These are phyloP conservation scores for Debaryomycetaceae sp. DNA, from an alignment of 1,139 yeast genomes.

Conservation along the genomic window DNA sequence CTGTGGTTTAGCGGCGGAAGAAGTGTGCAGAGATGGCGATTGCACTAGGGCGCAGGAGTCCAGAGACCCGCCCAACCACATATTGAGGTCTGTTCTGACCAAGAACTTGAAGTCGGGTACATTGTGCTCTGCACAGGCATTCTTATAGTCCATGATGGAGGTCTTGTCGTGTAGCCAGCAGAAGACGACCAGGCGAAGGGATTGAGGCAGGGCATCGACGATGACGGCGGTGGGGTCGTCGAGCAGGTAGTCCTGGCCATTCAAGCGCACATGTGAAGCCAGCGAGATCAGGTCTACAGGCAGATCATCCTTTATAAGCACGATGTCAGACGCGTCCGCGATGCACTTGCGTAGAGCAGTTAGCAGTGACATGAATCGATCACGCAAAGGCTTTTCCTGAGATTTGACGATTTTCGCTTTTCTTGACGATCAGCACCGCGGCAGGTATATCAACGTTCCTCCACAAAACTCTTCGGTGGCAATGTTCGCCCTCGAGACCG, in stretches of 20 bases:
- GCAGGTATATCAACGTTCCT: no score
- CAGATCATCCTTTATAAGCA: conserved; percentile 11
- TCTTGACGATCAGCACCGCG: no score
- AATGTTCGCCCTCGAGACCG: conserved; percentile 1
- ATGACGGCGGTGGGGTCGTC: conserved; percentile 45
- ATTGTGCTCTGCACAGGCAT: conserved; percentile 54
- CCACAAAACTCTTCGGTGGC: no score
- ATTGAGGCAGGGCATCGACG: conserved; percentile 39
- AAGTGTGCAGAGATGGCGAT: no score
- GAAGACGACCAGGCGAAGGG: conserved; percentile 58
- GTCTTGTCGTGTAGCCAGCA: conserved; percentile 74
- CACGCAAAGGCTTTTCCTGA: no score
- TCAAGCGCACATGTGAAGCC: conserved; percentile 27
- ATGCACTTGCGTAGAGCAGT: conserved; percentile 12
- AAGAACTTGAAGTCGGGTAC: conserved; percentile 70
- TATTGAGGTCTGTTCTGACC: conserved; percentile 74
- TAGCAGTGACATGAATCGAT: no score
- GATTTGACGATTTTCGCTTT: no score
- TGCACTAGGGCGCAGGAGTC: conserved; percentile 44
- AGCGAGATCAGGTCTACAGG: conserved; percentile 19
- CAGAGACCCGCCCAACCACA: conserved; percentile 68
- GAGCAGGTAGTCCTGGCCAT: conserved; percentile 18
- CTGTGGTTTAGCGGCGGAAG: conserved; percentile 3
- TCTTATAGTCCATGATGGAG: conserved; percentile 73
- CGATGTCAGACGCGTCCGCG: conserved; percentile 13